These are phyloP conservation scores for Dipodascus geniculatus DNA, from an alignment of 805 yeast species.

Conservation along the genomic window DNA sequence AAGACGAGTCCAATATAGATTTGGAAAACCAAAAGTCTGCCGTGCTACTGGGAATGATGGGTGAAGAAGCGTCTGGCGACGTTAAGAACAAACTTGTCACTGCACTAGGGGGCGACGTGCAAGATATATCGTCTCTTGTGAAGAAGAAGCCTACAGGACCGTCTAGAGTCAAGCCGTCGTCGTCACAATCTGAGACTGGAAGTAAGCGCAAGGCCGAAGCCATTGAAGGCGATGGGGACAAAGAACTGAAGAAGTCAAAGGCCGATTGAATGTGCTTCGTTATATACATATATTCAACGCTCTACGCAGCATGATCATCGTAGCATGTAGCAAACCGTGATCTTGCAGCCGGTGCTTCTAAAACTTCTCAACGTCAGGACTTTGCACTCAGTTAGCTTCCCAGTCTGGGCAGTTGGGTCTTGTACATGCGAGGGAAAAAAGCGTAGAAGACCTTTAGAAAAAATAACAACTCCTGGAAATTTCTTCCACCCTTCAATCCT, in stretches of 20 bases:
- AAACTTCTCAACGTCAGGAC: background rate
- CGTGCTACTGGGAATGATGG: constrained; percentile 13
- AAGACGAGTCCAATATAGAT: constrained; percentile 8
- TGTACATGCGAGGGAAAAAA: background rate
- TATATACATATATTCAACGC: no score
- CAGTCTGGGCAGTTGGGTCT: background rate
- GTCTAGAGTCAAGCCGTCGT: no score
- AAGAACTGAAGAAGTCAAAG: background rate
- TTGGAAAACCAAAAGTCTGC: constrained; percentile 7
- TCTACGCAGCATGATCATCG: no score
- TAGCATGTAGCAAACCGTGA: background rate
- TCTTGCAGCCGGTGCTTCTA: background rate
- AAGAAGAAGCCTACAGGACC: background rate
- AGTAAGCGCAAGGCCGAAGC: background rate
- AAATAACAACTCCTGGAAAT: background rate
- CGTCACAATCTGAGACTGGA: no score
- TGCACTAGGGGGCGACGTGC: background rate
- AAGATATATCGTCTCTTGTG: background rate
- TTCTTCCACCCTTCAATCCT: background rate
- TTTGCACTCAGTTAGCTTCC: background rate
- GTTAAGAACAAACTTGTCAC: constrained; percentile 9
- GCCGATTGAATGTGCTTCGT: background rate
- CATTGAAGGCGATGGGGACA: background rate
- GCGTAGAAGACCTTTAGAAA: background rate
- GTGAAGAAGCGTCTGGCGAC: constrained; percentile 14